These are phyloP conservation scores for Effrenium voratum DNA, from an alignment of 73 alveolate genomes.

Conservation along the genomic window DNA sequence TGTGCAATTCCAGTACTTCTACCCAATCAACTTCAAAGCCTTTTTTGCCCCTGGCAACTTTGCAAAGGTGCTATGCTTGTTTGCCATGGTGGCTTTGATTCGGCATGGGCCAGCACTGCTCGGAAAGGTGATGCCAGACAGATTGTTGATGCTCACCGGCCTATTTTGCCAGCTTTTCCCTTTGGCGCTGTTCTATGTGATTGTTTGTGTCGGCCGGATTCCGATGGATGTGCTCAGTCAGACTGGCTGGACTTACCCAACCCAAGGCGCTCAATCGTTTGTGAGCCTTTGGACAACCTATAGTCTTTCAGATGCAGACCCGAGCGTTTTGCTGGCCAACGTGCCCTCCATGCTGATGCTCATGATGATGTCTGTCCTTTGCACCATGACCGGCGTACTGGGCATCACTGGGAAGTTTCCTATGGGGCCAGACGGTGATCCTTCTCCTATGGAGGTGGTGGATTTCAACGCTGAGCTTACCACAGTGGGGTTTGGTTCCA, in stretches of 20 bases:
- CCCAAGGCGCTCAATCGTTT: constrained; percentile 68
- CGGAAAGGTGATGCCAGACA: constrained; percentile 21
- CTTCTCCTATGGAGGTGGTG: constrained; percentile 56
- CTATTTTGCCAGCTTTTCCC: constrained; percentile 75
- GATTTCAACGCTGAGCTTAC: constrained; percentile 83
- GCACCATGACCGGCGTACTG: constrained; percentile 93
- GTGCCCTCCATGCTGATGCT: constrained; percentile 80
- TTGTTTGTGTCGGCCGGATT: background rate
- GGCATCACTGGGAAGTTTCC: constrained; percentile 86
- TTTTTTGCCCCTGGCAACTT: constrained; percentile 35
- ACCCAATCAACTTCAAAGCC: constrained; percentile 33
- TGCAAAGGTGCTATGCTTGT: constrained; percentile 72
- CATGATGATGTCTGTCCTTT: constrained; percentile 85
- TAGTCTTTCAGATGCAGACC: constrained; percentile 30
- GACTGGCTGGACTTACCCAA: constrained; percentile 80
- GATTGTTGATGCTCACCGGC: constrained; percentile 51
- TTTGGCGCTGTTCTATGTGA: constrained; percentile 39
- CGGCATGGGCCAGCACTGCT: constrained; percentile 43
- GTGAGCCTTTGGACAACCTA: constrained; percentile 79
- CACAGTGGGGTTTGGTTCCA: constrained; percentile 59
- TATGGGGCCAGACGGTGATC: constrained; percentile 89
- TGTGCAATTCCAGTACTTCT: constrained; percentile 60
- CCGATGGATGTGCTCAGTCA: constrained; percentile 61
- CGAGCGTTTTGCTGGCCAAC: constrained; percentile 31
- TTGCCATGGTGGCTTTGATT: constrained; percentile 68